phyloP scores from a whole-genome alignment of 305 asterid genomes.

The Plantago lanceolata region DNA sequence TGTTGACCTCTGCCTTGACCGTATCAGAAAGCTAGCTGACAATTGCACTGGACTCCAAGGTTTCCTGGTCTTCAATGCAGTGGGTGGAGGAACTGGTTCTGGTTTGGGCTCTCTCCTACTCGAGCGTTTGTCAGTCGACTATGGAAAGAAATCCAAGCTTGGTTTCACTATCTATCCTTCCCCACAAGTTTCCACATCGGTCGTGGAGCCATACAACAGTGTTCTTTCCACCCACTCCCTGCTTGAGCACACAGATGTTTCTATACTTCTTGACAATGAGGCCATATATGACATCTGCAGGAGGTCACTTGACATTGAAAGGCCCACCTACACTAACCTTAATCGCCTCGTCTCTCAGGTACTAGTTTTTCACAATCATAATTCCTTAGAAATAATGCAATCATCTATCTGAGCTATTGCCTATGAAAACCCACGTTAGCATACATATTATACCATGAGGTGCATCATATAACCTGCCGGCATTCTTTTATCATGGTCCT shows the following conservation, averaged over 20 bases:
- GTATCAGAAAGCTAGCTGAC: constrained; percentile 19
- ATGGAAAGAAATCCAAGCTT: constrained; percentile 29
- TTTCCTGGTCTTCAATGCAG: constrained; percentile 18
- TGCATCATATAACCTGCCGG: too few relatives aligned
- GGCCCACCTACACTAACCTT: constrained; percentile 33
- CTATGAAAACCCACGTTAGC: too few relatives aligned
- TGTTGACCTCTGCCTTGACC: constrained; percentile 19
- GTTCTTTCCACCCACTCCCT: constrained; percentile 31
- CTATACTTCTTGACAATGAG: constrained; percentile 28
- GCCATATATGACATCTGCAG: constrained; percentile 31
- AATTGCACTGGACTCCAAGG: constrained; percentile 20
- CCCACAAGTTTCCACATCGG: constrained; percentile 30
- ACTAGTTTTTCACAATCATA: neutral
- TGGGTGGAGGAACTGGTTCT: constrained; percentile 21
- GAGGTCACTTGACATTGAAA: constrained; percentile 29
- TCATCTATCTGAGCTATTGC: neutral
- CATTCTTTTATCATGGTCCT: neutral
- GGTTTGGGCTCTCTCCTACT: constrained; percentile 19
- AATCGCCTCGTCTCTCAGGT: constrained; percentile 31
- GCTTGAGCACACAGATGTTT: constrained; percentile 29
- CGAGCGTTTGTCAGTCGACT: constrained; percentile 25
- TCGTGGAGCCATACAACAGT: constrained; percentile 30
- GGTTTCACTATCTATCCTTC: constrained; percentile 31
- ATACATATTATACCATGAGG: neutral
- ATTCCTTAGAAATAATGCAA: neutral